A percentile compares a stretch with the other conserved stretches of the same genome.
Conservation (phyloP, 768 basidiomycete species). For the Pleurotus pulmonarius region DNA sequence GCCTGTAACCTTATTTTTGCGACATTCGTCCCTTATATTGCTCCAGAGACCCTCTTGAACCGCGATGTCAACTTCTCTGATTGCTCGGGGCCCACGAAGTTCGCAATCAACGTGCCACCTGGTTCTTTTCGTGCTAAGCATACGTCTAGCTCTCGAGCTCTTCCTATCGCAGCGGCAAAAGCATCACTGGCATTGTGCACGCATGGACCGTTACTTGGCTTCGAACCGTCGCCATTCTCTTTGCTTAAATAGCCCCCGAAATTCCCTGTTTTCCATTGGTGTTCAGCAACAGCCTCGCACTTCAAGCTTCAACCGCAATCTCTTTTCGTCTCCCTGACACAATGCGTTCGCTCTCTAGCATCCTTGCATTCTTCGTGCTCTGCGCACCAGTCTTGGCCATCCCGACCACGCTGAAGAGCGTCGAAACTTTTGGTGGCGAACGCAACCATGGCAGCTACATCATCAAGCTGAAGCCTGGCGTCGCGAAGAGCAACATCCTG, state of each 20-base stretch:
- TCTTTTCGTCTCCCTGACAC: not conserved
- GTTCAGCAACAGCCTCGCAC: not conserved
- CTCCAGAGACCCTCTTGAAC: no score
- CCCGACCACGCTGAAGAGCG: not conserved
- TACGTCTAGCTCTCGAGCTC: no score
- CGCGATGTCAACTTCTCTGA: no score
- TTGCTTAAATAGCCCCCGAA: not conserved
- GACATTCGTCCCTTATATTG: no score
- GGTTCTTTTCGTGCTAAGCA: no score
- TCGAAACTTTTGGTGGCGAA: slow-evolving; percentile 4
- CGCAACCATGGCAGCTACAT: slow-evolving; percentile 11
- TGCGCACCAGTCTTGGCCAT: not conserved
- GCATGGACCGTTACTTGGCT: slow-evolving; percentile 1
- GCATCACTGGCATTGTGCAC: not conserved
- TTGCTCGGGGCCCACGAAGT: no score
- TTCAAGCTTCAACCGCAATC: no score
- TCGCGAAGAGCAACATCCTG: slow-evolving; percentile 5
- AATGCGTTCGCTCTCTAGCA: not conserved
- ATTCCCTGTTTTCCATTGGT: not conserved
- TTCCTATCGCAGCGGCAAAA: no score
- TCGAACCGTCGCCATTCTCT: no score
- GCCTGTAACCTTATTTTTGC: no score
- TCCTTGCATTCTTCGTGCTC: not conserved
- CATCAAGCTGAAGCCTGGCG: slow-evolving; percentile 19
- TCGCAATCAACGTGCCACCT: no score